Percentiles rank a stretch among this genome's conserved stretches.
Conservation (phyloP, 768 basidiomycete species). For the Cystofilobasidium bisporidii region DNA sequence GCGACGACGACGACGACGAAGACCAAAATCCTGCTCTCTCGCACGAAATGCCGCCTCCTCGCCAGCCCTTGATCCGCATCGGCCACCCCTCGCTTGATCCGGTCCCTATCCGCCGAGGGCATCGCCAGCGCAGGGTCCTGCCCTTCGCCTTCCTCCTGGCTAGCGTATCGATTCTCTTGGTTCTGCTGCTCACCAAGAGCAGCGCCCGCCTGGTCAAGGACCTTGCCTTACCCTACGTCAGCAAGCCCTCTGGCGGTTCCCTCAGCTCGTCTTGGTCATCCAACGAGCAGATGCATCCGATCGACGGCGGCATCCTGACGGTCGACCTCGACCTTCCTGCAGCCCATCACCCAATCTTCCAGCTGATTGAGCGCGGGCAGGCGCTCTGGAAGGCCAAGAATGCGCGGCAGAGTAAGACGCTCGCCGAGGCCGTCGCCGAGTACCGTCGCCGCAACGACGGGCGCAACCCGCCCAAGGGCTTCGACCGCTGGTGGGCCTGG, state of each 20-base stretch:
- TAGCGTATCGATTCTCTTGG: neutral
- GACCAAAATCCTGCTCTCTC: too few species aligned
- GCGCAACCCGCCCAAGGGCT: slow-evolving; percentile 34
- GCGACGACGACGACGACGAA: too few species aligned
- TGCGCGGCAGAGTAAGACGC: slow-evolving; percentile 33
- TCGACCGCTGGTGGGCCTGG: slow-evolving; percentile 36
- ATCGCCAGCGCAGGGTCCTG: neutral
- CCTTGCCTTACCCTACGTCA: too few species aligned
- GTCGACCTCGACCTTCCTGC: slow-evolving; percentile 33
- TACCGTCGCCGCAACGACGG: slow-evolving; percentile 34
- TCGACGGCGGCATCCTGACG: slow-evolving; percentile 31
- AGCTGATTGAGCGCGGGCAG: slow-evolving; percentile 35
- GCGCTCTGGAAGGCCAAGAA: slow-evolving; percentile 35
- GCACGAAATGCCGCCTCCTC: too few species aligned
- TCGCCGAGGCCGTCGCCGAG: slow-evolving; percentile 35
- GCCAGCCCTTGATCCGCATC: too few species aligned
- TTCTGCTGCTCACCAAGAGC: neutral
- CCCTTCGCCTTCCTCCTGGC: neutral
- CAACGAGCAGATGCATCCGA: neutral
- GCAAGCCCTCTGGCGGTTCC: too few species aligned
- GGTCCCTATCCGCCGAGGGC: too few species aligned
- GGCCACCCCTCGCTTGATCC: too few species aligned
- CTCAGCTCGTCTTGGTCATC: too few species aligned
- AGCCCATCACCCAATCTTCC: slow-evolving; percentile 36
- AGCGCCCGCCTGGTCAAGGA: neutral